Conservation (phyloP, 257 asterid species). For the Coffea canephora region DNA sequence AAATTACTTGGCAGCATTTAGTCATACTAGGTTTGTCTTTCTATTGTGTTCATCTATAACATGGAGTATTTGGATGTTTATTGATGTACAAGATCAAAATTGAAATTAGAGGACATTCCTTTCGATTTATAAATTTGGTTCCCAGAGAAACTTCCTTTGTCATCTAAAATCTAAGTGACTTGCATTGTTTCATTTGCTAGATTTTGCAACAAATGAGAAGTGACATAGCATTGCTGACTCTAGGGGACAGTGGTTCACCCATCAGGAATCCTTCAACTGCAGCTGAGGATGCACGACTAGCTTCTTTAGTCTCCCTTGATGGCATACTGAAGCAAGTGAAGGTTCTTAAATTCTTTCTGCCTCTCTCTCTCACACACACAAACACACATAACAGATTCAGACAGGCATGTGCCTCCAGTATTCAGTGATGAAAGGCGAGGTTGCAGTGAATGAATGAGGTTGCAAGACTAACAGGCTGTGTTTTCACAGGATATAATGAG, state of each 20-base stretch:
- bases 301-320: slow-evolving; percentile 90
- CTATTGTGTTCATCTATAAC: not conserved
- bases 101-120: not conserved
- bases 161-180: not conserved
- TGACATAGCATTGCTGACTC: slow-evolving; percentile 62
- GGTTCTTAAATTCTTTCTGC: slow-evolving; percentile 39
- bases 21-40: not conserved
- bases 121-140: not conserved
- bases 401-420: not conserved
- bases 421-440: slow-evolving; percentile 8
- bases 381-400: no score
- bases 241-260: slow-evolving; percentile 78
- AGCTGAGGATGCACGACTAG: slow-evolving; percentile 95
- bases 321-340: slow-evolving; percentile 87
- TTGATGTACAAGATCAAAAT: not conserved
- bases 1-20: not conserved
- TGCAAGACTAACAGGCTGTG: slow-evolving; percentile 10
- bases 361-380: not conserved
- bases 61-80: not conserved
- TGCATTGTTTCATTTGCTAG: slow-evolving; percentile 35
- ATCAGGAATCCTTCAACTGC: slow-evolving; percentile 91
- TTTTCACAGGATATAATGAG: slow-evolving; percentile 70
- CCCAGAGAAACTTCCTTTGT: not conserved
- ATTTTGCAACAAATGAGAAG: slow-evolving; percentile 89
- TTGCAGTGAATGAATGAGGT: slow-evolving; percentile 23